phyloP scores from a whole-genome alignment of 345 rosid genomes.

The Eucalyptus marginata region DNA sequence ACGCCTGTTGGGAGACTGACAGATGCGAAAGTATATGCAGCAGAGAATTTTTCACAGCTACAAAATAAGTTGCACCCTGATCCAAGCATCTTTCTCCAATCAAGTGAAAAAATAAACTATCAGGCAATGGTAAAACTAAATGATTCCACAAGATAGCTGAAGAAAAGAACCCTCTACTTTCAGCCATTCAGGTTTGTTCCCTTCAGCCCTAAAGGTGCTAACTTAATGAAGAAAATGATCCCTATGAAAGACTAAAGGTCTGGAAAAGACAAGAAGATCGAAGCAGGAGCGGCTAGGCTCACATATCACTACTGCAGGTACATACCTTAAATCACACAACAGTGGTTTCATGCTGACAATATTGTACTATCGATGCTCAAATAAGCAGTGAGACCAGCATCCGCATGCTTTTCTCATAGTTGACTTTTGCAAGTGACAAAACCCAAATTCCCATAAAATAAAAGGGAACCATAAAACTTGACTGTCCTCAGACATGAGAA shows the following conservation, averaged over 20 bases:
- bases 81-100: neutral
- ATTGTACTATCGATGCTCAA: neutral
- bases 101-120: neutral
- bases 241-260: neutral
- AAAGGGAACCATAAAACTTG: neutral
- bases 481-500: neutral
- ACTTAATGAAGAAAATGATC: neutral
- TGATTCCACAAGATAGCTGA: neutral
- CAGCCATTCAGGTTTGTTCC: neutral
- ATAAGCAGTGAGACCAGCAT: neutral
- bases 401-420: neutral
- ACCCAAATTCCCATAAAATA: neutral
- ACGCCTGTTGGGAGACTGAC: neutral
- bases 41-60: neutral
- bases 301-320: neutral
- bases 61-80: neutral
- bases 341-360: neutral
- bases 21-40: neutral
- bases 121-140: neutral
- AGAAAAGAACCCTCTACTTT: neutral
- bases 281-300: neutral
- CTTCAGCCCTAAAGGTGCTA: neutral
- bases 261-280: neutral
- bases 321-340: neutral
- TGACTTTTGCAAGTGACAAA: neutral